Percentiles rank a stretch among this genome's conserved stretches.
Evolutionary conservation across 1,284 basidiomycete genomes (phyloP).

Genomic region (Boletus nobilissimus): DNA sequence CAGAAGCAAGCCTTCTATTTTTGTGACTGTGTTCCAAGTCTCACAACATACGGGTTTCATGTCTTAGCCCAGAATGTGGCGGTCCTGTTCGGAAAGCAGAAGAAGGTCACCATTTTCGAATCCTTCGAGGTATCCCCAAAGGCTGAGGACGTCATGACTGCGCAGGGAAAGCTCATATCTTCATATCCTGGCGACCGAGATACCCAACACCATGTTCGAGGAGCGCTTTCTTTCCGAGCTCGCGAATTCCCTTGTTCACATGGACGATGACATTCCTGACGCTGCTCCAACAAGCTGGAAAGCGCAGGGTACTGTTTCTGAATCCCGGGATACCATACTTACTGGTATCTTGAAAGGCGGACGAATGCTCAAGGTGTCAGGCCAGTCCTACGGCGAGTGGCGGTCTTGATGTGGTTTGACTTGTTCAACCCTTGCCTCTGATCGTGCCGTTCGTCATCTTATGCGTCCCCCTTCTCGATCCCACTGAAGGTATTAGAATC

Average conservation of each 20-base stretch:
- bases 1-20: constrained; percentile 27
- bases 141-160: constrained; percentile 10
- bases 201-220: constrained; percentile 33
- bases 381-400: not conserved
- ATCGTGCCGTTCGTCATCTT: too few relatives aligned
- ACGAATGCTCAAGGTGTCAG: not conserved
- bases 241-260: constrained; percentile 11
- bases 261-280: not conserved
- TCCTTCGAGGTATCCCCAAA: constrained; percentile 37
- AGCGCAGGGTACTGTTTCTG: not conserved
- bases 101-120: constrained; percentile 42
- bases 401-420: not conserved
- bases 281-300: not conserved
- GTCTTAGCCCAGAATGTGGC: constrained; percentile 51
- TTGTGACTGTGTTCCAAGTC: rapidly evolving
- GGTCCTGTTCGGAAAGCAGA: constrained; percentile 44
- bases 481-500: too few relatives aligned
- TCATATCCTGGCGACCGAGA: constrained; percentile 48
- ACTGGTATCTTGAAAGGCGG: constrained; percentile 44
- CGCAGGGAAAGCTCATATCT: constrained; percentile 27
- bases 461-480: too few relatives aligned
- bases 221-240: constrained; percentile 34
- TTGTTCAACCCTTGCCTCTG: not conserved
- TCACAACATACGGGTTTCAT: constrained; percentile 36
- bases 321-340: constrained; percentile 29